Evolutionary conservation across 768 basidiomycete species (phyloP).

Genomic region (Mycena haematopus): DNA sequence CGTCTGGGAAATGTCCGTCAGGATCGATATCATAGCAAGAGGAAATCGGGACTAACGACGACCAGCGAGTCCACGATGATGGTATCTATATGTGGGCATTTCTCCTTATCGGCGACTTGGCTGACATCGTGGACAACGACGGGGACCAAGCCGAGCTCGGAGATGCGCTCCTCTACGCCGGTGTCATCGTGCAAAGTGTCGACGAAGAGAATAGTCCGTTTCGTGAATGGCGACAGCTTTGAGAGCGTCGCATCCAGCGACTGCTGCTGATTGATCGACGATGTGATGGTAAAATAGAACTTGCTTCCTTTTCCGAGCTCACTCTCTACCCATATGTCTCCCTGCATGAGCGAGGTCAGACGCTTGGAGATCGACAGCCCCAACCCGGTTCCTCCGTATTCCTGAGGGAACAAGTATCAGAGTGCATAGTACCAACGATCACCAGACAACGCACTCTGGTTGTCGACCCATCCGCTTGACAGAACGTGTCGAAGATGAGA

Average conservation of each 20-base stretch:
- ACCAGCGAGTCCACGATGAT: conserved; percentile 91
- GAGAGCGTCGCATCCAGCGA: conserved; percentile 73
- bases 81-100: conserved; percentile 89
- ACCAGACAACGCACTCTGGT: conserved; percentile 68
- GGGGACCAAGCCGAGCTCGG: conserved; percentile 79
- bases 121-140: conserved; percentile 78
- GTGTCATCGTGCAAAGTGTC: conserved; percentile 83
- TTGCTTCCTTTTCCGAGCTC: conserved; percentile 91
- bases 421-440: conserved; percentile 1
- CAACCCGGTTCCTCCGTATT: conserved; percentile 97
- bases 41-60: conserved; percentile 60
- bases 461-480: conserved; percentile 98
- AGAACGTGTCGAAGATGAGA: conserved; percentile 98
- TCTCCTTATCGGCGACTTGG: conserved; percentile 84
- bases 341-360: conserved; percentile 95
- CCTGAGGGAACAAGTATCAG: conserved; percentile 49
- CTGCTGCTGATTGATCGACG: conserved; percentile 72
- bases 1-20: conserved; percentile 56
- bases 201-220: conserved; percentile 89
- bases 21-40: conserved; percentile 4
- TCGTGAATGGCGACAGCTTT: conserved; percentile 88
- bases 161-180: conserved; percentile 77
- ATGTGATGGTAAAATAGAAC: conserved; percentile 97
- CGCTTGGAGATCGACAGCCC: conserved; percentile 98
- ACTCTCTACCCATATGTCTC: conserved; percentile 98